phyloP scores from a whole-genome alignment of 2,329 filamentous ascomycete species.

The Aspergillus puulaauensis region DNA sequence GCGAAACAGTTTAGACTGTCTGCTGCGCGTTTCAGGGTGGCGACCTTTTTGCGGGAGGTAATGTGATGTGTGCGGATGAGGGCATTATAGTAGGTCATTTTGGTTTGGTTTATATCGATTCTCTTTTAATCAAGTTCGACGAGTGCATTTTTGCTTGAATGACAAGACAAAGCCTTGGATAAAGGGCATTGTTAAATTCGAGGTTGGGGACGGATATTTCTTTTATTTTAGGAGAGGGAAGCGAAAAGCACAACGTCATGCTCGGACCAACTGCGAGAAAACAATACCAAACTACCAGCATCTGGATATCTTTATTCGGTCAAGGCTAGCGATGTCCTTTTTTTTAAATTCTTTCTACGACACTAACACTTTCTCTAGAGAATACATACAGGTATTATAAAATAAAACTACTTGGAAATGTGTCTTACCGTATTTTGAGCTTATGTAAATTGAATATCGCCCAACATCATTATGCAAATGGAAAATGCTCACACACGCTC shows the following conservation, averaged over 20 bases:
- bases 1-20: slow-evolving; percentile 61
- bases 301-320: too few species aligned
- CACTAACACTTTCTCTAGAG: too few species aligned
- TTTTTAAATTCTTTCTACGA: too few species aligned
- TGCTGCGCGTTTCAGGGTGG: slow-evolving; percentile 64
- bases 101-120: neutral
- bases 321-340: too few species aligned
- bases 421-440: neutral
- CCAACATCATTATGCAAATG: neutral
- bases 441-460: neutral
- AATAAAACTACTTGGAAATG: too few species aligned
- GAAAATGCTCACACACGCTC: neutral
- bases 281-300: neutral
- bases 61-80: slow-evolving; percentile 80
- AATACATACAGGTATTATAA: too few species aligned
- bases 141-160: neutral
- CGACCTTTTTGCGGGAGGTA: slow-evolving; percentile 73
- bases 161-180: too few species aligned
- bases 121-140: neutral
- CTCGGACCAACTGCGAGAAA: neutral
- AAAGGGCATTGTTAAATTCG: neutral
- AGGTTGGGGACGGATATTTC: neutral
- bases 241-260: neutral
- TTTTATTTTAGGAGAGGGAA: neutral
- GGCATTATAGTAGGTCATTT: slow-evolving; percentile 49